Base-by-base conservation (phyloP, 2,329 filamentous ascomycete species). In the Emericellopsis cladophorae region DNA sequence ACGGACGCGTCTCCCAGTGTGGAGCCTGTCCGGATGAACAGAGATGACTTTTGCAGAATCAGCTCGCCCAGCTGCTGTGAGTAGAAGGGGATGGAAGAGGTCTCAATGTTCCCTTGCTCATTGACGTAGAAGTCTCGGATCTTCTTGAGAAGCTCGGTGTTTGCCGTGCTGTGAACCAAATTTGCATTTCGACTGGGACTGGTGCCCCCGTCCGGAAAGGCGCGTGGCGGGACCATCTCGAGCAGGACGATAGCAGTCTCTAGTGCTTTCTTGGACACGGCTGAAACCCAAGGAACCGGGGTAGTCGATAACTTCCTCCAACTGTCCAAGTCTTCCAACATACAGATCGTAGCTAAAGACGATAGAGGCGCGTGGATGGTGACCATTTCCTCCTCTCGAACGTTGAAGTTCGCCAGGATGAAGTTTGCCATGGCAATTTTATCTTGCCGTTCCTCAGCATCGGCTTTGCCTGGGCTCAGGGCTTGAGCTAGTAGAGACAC, bases 361-460 rank as follows among this genome's bases (percentile, higher is more conserved):
- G 83, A 72, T 23, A 93, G 61, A 29, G 90, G 90, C 24, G 89
- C 83, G 60, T 96, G 90, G 18, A 85, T 66, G 2, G 84, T 76
- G 14, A 94, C 61, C 90, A 98, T 96, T 54, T 98, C 93, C 58
- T 96, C 92, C 60, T 98, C 92, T 40, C 81, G 78, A 39, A 96
- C 75, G 57, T 95, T 96, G 68, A 98, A 98, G 49, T 90, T 82
- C 5, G 74, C 64, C 47, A 95, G 64, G 41, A 95, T 81, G 58
- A 96, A 98, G 45, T 74, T 76, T 41, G 89, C 79, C 34, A 95
- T 68, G 16, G 76, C 72, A 41, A 95, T 66, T 45, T 82, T 80
- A 42, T 75, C 73, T 45, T 74, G 62, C 40, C 71, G 72, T 42
- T 76, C 68, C 5, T 64, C 60, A 4, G 56, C 50, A 29, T 54